Evolutionary conservation across 1,284 basidiomycete species (phyloP).

Genomic region (Ceratobasidium sp.): DNA sequence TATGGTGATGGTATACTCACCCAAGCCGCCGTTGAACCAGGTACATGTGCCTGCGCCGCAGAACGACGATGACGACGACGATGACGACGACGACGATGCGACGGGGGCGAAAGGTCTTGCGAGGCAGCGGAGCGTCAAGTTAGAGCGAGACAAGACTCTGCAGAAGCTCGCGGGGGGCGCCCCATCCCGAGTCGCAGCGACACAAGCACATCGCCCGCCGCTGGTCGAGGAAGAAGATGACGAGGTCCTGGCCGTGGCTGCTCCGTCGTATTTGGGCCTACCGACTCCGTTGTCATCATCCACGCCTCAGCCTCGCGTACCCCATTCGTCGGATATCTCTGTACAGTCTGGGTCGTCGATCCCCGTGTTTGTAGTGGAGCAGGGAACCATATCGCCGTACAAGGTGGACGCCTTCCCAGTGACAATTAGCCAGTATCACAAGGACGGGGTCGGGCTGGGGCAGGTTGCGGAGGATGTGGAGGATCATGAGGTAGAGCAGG

Average conservation of each 20-base stretch:
- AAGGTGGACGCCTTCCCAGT: slow-evolving; percentile 66
- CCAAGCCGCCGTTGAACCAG: background rate
- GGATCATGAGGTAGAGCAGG: slow-evolving; percentile 47
- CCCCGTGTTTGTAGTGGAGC: slow-evolving; percentile 62
- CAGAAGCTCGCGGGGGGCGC: slow-evolving; percentile 39
- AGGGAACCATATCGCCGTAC: slow-evolving; percentile 60
- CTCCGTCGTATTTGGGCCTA: slow-evolving; percentile 58
- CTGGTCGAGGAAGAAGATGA: slow-evolving; percentile 65
- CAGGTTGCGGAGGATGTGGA: slow-evolving; percentile 56
- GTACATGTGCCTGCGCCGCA: slow-evolving; percentile 1
- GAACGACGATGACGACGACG: slow-evolving; percentile 27
- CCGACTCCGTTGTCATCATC: slow-evolving; percentile 56
- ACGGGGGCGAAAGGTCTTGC: slow-evolving; percentile 10
- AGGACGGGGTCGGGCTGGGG: background rate
- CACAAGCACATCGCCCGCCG: slow-evolving; percentile 58
- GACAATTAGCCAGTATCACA: slow-evolving; percentile 67
- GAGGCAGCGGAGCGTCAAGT: slow-evolving; percentile 25
- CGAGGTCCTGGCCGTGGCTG: slow-evolving; percentile 61
- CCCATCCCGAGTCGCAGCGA: slow-evolving; percentile 38
- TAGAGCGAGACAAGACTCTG: slow-evolving; percentile 32
- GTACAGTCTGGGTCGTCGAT: slow-evolving; percentile 42
- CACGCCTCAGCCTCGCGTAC: slow-evolving; percentile 50
- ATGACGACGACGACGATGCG: slow-evolving; percentile 28
- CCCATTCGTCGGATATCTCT: slow-evolving; percentile 48
- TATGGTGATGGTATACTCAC: background rate